Percentiles rank a stretch among this genome's conserved stretches.
Evolutionary conservation across 2,329 filamentous ascomycete genomes (phyloP).

Genomic region (Pezicula carpinea): DNA sequence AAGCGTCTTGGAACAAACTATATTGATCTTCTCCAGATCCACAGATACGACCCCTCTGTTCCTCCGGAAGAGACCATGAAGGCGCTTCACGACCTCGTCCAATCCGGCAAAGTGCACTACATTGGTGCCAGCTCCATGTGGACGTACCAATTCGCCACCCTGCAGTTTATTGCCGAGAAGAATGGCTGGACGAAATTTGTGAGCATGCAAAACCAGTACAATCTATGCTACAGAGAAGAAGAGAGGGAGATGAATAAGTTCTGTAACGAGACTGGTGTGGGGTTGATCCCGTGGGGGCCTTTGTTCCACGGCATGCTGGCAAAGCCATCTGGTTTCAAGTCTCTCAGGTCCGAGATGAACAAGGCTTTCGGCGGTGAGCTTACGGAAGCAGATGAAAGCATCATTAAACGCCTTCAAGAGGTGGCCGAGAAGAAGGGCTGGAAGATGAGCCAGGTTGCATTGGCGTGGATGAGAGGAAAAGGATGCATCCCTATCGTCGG

Average conservation of each 20-base stretch:
- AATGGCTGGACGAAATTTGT: constrained; percentile 53
- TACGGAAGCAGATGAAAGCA: constrained; percentile 43
- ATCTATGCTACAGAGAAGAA: constrained; percentile 53
- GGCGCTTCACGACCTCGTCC: constrained; percentile 53
- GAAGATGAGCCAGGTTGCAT: constrained; percentile 53
- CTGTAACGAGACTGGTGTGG: constrained; percentile 38
- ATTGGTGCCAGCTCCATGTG: constrained; percentile 47
- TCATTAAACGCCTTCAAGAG: constrained; percentile 49
- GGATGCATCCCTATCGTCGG: constrained; percentile 48
- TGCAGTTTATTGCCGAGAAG: constrained; percentile 47
- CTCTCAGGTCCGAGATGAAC: constrained; percentile 16
- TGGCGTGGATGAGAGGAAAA: constrained; percentile 47
- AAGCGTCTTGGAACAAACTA: constrained; percentile 49
- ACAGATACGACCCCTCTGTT: constrained; percentile 47
- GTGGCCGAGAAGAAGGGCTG: constrained; percentile 50
- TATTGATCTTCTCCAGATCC: constrained; percentile 57
- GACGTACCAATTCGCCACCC: constrained; percentile 41
- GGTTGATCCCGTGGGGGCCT: constrained; percentile 35
- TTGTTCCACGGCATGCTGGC: constrained; percentile 29
- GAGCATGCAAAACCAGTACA: constrained; percentile 54
- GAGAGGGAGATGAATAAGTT: constrained; percentile 40
- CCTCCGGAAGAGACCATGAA: constrained; percentile 58
- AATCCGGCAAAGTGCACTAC: constrained; percentile 52
- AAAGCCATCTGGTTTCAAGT: constrained; percentile 18
- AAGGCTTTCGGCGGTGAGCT: constrained; percentile 29